A percentile compares a stretch with the other conserved stretches of the same genome.
phyloP scores from a whole-genome alignment of 345 rosid genomes.

The Laguncularia racemosa region DNA sequence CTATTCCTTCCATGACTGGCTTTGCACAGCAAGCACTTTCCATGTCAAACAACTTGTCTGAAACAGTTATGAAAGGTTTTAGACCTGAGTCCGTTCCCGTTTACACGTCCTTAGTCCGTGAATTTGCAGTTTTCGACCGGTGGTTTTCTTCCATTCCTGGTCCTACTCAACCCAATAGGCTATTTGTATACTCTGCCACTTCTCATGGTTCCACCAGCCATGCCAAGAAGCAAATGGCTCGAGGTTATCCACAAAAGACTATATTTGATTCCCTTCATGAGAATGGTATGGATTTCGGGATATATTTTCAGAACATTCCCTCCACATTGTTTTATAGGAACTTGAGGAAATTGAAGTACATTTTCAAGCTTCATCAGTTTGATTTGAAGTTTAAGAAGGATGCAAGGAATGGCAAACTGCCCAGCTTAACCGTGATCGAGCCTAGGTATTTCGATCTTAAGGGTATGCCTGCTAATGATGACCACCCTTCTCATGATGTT shows the following conservation, averaged over 20 bases:
- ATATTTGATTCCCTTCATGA: constrained; percentile 80
- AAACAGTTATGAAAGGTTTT: constrained; percentile 81
- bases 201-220: constrained; percentile 95
- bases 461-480: constrained; percentile 70
- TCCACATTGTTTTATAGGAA: constrained; percentile 79
- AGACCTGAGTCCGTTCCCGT: constrained; percentile 65
- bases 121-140: constrained; percentile 78
- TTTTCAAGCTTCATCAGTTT: constrained; percentile 59
- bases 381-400: constrained; percentile 58
- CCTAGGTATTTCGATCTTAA: constrained; percentile 81
- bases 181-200: constrained; percentile 81
- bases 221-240: constrained; percentile 61
- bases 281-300: constrained; percentile 55
- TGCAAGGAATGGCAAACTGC: constrained; percentile 66
- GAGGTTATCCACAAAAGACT: constrained; percentile 78
- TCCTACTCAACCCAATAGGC: constrained; percentile 88
- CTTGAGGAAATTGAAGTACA: constrained; percentile 72
- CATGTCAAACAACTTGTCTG: constrained; percentile 58
- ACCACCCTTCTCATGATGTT: constrained; percentile 92
- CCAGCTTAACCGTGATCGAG: constrained; percentile 71
- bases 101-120: constrained; percentile 49
- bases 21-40: constrained; percentile 82
- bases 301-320: constrained; percentile 75
- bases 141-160: constrained; percentile 97
- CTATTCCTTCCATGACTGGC: constrained; percentile 77